Conservation (phyloP, 1,139 yeast species). For the Taphrina flavorubra region DNA sequence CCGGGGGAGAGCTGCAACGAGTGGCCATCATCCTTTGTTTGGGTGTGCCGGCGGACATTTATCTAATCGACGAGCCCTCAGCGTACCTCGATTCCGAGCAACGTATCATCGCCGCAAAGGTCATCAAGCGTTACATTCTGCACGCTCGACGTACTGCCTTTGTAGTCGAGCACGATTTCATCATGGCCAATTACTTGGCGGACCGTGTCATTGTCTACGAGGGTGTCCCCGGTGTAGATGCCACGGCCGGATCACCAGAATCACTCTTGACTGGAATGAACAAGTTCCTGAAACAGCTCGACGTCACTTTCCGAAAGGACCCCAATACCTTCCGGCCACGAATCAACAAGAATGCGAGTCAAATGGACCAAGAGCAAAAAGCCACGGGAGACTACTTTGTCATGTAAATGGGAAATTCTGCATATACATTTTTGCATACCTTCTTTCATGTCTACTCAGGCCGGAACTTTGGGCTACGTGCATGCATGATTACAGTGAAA, state of each 20-base stretch:
- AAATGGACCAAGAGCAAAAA: constrained; percentile 98
- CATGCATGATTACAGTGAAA: too few relatives aligned
- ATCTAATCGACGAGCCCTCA: constrained; percentile 96
- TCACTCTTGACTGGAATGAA: constrained; percentile 95
- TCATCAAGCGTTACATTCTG: constrained; percentile 91
- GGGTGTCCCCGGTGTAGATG: constrained; percentile 85
- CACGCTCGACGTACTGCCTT: constrained; percentile 98
- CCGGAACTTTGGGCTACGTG: too few relatives aligned
- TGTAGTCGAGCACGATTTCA: constrained; percentile 96
- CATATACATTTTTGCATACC: not conserved
- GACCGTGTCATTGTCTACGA: constrained; percentile 98
- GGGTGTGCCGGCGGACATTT: constrained; percentile 94
- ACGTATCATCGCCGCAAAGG: constrained; percentile 98
- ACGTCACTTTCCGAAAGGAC: constrained; percentile 97
- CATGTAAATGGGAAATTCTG: constrained; percentile 1
- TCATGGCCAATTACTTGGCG: constrained; percentile 97
- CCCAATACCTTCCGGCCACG: constrained; percentile 98
- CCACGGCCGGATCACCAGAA: constrained; percentile 86
- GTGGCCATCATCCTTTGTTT: constrained; percentile 95
- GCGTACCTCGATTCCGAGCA: constrained; percentile 99
- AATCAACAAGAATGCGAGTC: constrained; percentile 95
- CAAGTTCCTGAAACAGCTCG: constrained; percentile 91
- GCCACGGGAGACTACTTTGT: constrained; percentile 90
- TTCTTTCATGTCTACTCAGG: not conserved
- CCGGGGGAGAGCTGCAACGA: constrained; percentile 99